These are phyloP conservation scores for Patellifolia procumbens DNA, from an alignment of 179 eudicot genomes.

Conservation along the genomic window DNA sequence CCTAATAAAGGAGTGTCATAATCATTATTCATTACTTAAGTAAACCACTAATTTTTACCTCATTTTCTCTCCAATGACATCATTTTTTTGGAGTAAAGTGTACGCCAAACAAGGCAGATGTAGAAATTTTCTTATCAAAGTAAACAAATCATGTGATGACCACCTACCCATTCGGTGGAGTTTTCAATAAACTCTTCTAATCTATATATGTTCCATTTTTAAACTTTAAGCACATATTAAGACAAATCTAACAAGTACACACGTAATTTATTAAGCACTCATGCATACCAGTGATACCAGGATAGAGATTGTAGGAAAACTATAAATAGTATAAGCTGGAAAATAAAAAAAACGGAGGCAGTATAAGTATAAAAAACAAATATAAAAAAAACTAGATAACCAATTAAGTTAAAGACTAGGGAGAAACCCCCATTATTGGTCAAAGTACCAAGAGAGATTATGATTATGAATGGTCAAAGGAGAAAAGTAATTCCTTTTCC, in stretches of 20 bases:
- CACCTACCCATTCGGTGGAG: conserved; percentile 25
- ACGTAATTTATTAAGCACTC: too few relatives aligned
- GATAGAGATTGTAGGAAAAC: too few relatives aligned
- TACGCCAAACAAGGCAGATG: conserved; percentile 25
- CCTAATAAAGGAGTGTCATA: conserved; percentile 15
- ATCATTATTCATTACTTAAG: conserved; percentile 14
- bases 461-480: not conserved
- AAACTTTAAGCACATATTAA: too few relatives aligned
- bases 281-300: too few relatives aligned
- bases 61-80: conserved; percentile 20
- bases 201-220: too few relatives aligned
- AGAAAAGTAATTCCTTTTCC: too few relatives aligned
- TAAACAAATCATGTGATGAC: conserved; percentile 32
- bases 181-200: conserved; percentile 21
- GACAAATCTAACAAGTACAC: too few relatives aligned
- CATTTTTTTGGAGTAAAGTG: conserved; percentile 30
- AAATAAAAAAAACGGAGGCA: not conserved
- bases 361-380: too few relatives aligned
- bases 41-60: conserved; percentile 10
- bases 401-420: not conserved
- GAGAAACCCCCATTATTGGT: not conserved
- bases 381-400: too few relatives aligned
- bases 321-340: too few relatives aligned
- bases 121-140: conserved; percentile 21
- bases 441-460: too few relatives aligned